These are phyloP conservation scores for Amanita polypyramis DNA, from an alignment of 768 basidiomycete genomes.

Conservation along the genomic window DNA sequence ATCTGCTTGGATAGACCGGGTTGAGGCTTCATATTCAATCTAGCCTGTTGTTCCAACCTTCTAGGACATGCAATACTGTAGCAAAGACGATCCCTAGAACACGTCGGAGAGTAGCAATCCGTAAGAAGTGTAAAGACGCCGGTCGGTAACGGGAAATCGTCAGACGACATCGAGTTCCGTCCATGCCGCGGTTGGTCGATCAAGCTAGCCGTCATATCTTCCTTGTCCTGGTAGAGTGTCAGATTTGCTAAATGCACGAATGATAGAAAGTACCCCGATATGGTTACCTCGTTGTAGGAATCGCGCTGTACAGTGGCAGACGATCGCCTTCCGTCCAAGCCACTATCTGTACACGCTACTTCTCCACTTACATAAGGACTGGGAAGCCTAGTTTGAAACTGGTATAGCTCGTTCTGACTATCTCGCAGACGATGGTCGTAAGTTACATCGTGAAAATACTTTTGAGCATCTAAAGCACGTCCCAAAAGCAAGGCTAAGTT, in stretches of 20 bases:
- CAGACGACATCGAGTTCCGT: constrained; percentile 30
- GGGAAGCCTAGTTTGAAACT: constrained; percentile 76
- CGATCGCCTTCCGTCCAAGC: constrained; percentile 11
- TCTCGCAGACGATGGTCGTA: constrained; percentile 95
- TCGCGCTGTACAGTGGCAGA: constrained; percentile 11
- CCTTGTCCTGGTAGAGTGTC: constrained; percentile 17
- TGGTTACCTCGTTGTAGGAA: constrained; percentile 18
- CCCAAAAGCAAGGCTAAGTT: constrained; percentile 94
- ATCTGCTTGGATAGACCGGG: constrained; percentile 82
- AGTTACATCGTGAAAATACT: constrained; percentile 99
- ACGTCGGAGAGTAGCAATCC: constrained; percentile 97
- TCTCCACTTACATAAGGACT: constrained; percentile 83
- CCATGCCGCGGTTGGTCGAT: constrained; percentile 16
- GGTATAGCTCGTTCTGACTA: constrained; percentile 81
- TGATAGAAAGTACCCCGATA: not conserved
- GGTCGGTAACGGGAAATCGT: constrained; percentile 69
- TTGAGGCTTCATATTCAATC: constrained; percentile 89
- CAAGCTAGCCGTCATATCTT: constrained; percentile 16
- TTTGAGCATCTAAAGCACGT: constrained; percentile 91
- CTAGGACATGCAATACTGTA: constrained; percentile 96
- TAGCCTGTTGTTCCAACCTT: constrained; percentile 86
- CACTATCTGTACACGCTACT: constrained; percentile 70
- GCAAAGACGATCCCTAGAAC: constrained; percentile 87
- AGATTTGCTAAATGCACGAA: constrained; percentile 5
- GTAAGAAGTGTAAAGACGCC: constrained; percentile 96